A percentile compares a stretch with the other conserved stretches of the same genome.
These are phyloP conservation scores for Globisporangium spiculum DNA, from an alignment of 352 stramenopile species.

Conservation along the genomic window DNA sequence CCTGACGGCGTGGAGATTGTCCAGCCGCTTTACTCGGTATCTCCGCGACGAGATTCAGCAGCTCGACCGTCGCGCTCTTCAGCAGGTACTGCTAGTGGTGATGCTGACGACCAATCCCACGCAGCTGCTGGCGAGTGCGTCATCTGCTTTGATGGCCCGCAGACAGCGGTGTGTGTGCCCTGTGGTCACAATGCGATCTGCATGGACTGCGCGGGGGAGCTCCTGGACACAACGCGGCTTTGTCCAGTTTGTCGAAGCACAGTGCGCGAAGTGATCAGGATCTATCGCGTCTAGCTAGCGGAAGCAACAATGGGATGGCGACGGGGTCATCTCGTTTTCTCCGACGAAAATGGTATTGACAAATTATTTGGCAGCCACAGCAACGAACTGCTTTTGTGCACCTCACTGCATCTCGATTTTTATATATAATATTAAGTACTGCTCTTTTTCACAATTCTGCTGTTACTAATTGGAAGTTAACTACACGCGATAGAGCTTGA, in stretches of 20 bases:
- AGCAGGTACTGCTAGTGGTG: background rate
- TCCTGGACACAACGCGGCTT: constrained; percentile 54
- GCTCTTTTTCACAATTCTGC: background rate
- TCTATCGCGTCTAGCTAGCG: constrained; percentile 55
- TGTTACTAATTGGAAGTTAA: background rate
- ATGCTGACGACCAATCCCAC: constrained; percentile 9
- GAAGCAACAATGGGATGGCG: background rate
- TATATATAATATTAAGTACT: constrained; percentile 16
- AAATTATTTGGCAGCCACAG: background rate
- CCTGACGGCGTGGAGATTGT: constrained; percentile 81
- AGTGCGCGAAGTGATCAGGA: constrained; percentile 74
- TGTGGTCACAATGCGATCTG: constrained; percentile 88
- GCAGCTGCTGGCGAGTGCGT: constrained; percentile 52
- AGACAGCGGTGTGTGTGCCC: constrained; percentile 74
- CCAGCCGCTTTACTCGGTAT: constrained; percentile 33
- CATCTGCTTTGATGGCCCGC: constrained; percentile 79
- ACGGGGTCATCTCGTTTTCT: background rate
- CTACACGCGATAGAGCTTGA: constrained; percentile 78
- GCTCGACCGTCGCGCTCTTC: background rate
- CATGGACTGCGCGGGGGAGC: constrained; percentile 69
- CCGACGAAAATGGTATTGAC: background rate
- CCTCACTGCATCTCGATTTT: background rate
- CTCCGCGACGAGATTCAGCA: background rate
- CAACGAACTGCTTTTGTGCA: background rate
- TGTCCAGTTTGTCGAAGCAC: constrained; percentile 76